These are phyloP conservation scores for Przewalskia tangutica DNA, from an alignment of 257 asterid genomes.

Conservation along the genomic window DNA sequence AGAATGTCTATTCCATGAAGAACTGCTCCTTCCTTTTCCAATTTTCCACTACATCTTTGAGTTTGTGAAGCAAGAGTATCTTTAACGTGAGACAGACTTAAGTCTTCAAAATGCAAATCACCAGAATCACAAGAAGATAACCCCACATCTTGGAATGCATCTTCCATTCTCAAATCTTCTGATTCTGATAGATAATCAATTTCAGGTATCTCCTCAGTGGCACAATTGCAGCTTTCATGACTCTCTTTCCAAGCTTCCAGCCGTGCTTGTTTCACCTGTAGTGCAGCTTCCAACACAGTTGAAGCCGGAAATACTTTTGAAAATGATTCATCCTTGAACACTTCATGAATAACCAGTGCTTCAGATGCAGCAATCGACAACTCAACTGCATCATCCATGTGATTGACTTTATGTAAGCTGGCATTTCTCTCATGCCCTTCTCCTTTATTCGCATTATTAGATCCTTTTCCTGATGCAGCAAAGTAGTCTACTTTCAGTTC, in stretches of 20 bases:
- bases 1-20: conserved; percentile 19
- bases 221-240: conserved; percentile 7
- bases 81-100: conserved; percentile 46
- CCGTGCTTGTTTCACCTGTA: conserved; percentile 70
- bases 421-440: conserved; percentile 19
- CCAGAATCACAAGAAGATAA: conserved; percentile 12
- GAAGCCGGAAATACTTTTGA: conserved; percentile 34
- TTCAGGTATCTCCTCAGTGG: conserved; percentile 21
- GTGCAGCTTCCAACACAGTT: conserved; percentile 69
- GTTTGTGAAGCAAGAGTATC: conserved; percentile 40
- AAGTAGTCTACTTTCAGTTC: conserved; percentile 5
- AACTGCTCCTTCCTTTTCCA: conserved; percentile 12
- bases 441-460: conserved; percentile 18
- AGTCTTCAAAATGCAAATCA: conserved; percentile 18
- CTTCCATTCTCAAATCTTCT: conserved; percentile 59
- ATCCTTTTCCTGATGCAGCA: conserved; percentile 17
- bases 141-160: conserved; percentile 61
- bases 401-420: conserved; percentile 27
- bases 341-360: conserved; percentile 65
- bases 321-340: conserved; percentile 25
- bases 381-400: conserved; percentile 37
- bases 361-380: conserved; percentile 79
- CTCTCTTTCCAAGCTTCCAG: conserved; percentile 33
- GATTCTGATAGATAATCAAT: conserved; percentile 39
- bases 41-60: conserved; percentile 13